Evolutionary conservation across 352 stramenopile genomes (phyloP), one percentile per base, ranked within the genome.

Genomic region (Globisporangium sylvaticum): DNA sequence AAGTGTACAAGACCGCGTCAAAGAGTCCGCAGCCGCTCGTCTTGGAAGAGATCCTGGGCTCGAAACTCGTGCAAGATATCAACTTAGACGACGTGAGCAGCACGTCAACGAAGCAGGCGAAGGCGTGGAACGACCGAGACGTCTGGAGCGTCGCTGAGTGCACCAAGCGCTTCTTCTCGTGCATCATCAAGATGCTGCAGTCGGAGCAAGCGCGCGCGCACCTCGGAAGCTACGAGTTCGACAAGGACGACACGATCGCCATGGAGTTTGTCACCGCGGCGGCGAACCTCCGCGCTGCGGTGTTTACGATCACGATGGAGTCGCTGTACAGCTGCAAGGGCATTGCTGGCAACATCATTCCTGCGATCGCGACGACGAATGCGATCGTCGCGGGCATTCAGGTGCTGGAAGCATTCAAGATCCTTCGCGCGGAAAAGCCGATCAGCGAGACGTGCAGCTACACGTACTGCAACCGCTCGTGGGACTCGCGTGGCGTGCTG

Each of bases 331-430:
- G 73, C 46, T 94, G 97, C 80, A 99, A 99, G 80, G 98, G 98
- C 29, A 99, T 99, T 68, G 98, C 98, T 5, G 98, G 98, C 24
- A 99, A 99, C 75, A 99, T 99, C 69, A 99, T 99, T 64, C 97
- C 97, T 53, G 98, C 98, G 20, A 99, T 99, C 75, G 97, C 98
- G 12, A 99, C 97, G 18, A 99, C 98, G n/a, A 99, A 99, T 78
- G 98, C 98, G 20, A 99, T 99, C 74, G 97, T 99, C 25, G 97
- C 97, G 0, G 98, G 97, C 5, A 81, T 99, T 24, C 88, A 96
- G 59, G 88, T 96, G 53, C 73, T 96, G 25, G 79, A 96, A 70
- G 87, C 87, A 15, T 93, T 94, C 73, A 89, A 90, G 66, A 88
- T 96, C 66, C 65, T 96, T 9, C 81, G 82, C n/a, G 78, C 69